Evolutionary conservation across 495 filamentous ascomycete genomes (phyloP).

Genomic region (Lophiostoma macrostomum): DNA sequence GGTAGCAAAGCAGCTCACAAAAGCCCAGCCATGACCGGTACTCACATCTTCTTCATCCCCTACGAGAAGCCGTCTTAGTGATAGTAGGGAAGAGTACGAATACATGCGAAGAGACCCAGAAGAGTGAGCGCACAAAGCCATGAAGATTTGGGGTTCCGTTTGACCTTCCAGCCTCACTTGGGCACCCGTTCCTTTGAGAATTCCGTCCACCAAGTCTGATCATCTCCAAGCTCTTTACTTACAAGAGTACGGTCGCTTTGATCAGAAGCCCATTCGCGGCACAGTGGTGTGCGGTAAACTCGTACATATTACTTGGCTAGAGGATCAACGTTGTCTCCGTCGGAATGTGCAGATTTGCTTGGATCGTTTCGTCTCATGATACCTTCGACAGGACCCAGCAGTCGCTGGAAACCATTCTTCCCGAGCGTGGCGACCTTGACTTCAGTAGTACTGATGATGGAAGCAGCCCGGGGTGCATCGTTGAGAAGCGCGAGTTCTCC

Average conservation of each 20-base stretch:
- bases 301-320: conserved; percentile 27
- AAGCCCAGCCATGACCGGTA: not conserved
- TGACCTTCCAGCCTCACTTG: conserved; percentile 1
- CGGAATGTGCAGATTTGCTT: conserved; percentile 35
- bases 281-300: no score
- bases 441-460: conserved; percentile 72
- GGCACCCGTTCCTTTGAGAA: not conserved
- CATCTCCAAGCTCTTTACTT: not conserved
- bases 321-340: conserved; percentile 32
- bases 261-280: not conserved
- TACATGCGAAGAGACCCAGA: conserved; percentile 26
- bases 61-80: conserved; percentile 21
- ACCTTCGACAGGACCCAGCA: conserved; percentile 87
- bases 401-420: conserved; percentile 89
- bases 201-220: not conserved
- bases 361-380: conserved; percentile 86
- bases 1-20: conserved; percentile 6
- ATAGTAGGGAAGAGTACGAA: conserved; percentile 29
- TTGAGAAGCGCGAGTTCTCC: conserved; percentile 91
- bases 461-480: conserved; percentile 90
- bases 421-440: conserved; percentile 94
- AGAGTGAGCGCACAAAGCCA: conserved; percentile 8
- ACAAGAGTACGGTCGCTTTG: not conserved
- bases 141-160: conserved; percentile 1
- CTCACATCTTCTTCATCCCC: not conserved